phyloP scores from a whole-genome alignment of 805 yeast genomes.

The Nakazawaea wyomingensis region DNA sequence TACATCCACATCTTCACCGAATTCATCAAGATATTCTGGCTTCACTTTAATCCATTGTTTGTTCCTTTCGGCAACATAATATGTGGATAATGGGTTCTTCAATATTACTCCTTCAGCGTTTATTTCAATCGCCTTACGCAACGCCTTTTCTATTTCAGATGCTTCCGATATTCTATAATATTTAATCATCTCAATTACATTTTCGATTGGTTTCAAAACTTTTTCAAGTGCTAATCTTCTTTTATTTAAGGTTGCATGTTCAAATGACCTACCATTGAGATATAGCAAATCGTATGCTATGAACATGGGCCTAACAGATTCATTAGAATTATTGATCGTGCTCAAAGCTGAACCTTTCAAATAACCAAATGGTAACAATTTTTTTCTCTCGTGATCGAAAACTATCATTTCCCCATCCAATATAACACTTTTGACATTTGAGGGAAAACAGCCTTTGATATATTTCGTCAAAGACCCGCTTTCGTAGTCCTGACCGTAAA shows the following conservation, averaged over 20 bases:
- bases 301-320: slow-evolving; percentile 42
- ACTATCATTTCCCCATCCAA: slow-evolving; percentile 95
- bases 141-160: slow-evolving; percentile 48
- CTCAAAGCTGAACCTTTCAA: slow-evolving; percentile 65
- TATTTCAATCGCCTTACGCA: slow-evolving; percentile 51
- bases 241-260: slow-evolving; percentile 44
- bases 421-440: slow-evolving; percentile 31
- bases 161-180: slow-evolving; percentile 35
- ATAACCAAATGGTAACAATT: slow-evolving; percentile 74
- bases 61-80: slow-evolving; percentile 55
- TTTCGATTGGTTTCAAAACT: slow-evolving; percentile 39
- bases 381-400: slow-evolving; percentile 55
- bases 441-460: slow-evolving; percentile 27
- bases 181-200: slow-evolving; percentile 45
- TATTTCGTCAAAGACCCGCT: slow-evolving; percentile 30
- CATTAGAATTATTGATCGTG: slow-evolving; percentile 19
- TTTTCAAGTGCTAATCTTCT: slow-evolving; percentile 49
- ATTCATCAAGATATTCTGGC: slow-evolving; percentile 82
- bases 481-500: slow-evolving; percentile 54
- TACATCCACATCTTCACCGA: slow-evolving; percentile 83
- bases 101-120: slow-evolving; percentile 81
- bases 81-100: slow-evolving; percentile 55
- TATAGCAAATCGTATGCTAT: slow-evolving; percentile 70
- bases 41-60: slow-evolving; percentile 83
- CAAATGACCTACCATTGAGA: slow-evolving; percentile 61